A percentile compares a stretch with the other conserved stretches of the same genome.
Conservation (phyloP, 2,329 filamentous ascomycete species). For the Cytospora leucostoma region DNA sequence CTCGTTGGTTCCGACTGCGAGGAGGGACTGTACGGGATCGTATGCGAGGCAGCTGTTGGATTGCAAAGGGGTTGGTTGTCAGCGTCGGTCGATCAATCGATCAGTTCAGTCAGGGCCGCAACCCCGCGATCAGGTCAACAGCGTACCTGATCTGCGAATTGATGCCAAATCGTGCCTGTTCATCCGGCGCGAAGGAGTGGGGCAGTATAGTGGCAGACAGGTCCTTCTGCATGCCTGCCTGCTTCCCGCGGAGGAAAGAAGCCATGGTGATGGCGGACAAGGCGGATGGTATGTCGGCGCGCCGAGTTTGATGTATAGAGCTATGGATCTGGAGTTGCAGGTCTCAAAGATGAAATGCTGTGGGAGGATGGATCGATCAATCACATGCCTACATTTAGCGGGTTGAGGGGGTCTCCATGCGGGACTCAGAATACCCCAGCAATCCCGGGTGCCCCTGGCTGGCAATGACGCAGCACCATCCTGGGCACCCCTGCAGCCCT, state of each 20-base stretch:
- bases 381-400: slow-evolving; percentile 7
- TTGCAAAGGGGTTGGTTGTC: slow-evolving; percentile 24
- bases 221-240: slow-evolving; percentile 89
- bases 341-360: slow-evolving; percentile 3
- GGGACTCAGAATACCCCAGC: no score
- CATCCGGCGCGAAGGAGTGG: slow-evolving; percentile 79
- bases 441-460: background rate
- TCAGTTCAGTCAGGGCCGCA: background rate
- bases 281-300: background rate
- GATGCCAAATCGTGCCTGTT: slow-evolving; percentile 81
- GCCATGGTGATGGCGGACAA: slow-evolving; percentile 62
- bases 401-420: slow-evolving; percentile 1
- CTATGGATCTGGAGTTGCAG: background rate
- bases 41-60: slow-evolving; percentile 75
- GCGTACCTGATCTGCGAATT: slow-evolving; percentile 69
- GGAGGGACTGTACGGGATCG: slow-evolving; percentile 88
- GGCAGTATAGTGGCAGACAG: slow-evolving; percentile 79
- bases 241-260: slow-evolving; percentile 86
- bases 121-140: background rate
- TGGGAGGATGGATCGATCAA: slow-evolving; percentile 2
- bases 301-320: background rate
- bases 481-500: background rate
- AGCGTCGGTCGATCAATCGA: background rate
- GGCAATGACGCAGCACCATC: background rate
- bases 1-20: slow-evolving; percentile 88